Evolutionary conservation across 306 rosid species (phyloP).

Genomic region (Cucurbita pepo): DNA sequence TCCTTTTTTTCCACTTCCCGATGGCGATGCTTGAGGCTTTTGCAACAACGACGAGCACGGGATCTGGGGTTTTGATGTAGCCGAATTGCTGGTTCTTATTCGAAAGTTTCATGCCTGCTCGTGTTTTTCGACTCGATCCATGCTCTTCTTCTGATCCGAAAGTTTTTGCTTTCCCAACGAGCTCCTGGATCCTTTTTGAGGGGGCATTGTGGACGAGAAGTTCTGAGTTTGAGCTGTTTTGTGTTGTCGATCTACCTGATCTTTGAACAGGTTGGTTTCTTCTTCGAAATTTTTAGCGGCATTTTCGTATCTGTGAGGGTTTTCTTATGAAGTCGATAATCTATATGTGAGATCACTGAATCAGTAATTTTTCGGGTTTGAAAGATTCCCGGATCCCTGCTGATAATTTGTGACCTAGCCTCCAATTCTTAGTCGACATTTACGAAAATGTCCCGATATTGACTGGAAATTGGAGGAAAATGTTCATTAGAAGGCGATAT

Average conservation of each 20-base stretch:
- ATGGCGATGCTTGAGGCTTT: slow-evolving; percentile 5
- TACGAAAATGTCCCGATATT: too few species aligned
- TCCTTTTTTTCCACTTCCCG: background rate
- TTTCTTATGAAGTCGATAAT: background rate
- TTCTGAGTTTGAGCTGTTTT: slow-evolving; percentile 6
- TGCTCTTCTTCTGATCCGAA: slow-evolving; percentile 19
- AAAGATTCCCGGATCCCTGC: background rate
- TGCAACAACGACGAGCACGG: background rate
- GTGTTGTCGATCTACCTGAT: slow-evolving; percentile 9
- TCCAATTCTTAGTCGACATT: background rate
- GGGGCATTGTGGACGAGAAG: background rate
- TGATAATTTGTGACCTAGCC: background rate
- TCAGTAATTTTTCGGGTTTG: background rate
- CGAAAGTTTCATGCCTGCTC: slow-evolving; percentile 1
- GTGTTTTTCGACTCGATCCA: slow-evolving; percentile 16
- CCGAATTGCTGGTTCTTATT: slow-evolving; percentile 7
- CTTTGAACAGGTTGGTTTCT: slow-evolving; percentile 20
- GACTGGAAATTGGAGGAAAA: background rate
- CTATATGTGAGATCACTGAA: background rate
- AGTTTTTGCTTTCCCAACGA: slow-evolving; percentile 7
- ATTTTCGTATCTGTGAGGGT: background rate
- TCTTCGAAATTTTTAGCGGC: background rate
- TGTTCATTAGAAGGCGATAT: too few species aligned
- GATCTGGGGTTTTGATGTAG: background rate
- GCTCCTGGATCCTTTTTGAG: background rate